Evolutionary conservation across 495 filamentous ascomycete species (phyloP), one percentile per base, ranked within the genome.

Genomic region (Thermochaetoides thermophila): DNA sequence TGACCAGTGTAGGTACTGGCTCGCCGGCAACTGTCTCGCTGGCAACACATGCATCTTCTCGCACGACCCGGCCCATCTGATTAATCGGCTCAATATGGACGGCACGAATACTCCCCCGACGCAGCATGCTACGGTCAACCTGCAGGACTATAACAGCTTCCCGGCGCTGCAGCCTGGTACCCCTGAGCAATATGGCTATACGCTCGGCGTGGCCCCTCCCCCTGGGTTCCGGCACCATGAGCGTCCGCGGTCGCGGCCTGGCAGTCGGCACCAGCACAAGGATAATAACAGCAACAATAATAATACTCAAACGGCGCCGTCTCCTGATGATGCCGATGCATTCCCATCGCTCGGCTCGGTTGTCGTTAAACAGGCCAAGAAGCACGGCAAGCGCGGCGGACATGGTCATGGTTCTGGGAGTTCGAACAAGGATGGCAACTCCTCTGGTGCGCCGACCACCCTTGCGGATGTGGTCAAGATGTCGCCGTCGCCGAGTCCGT

Each of bases 11-110:
- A 92, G 84, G 54, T 95, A 95, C 47, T 99, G 87, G 85, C 69
- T 96, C 24, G 85, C 81, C 65, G 91, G 91, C 7, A 94, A 87
- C 45, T 99, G 91, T 52, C 69, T 99, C 27, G 91, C 91, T 17
- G 89, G 89, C 25, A 76, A 84, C 37, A 84, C 84, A 9, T 99
- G 91, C 56, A 78, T 93, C 37, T 99, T 99, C 64, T 95, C 87
- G 8, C 91, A 99, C 51, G 91, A 99, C 45, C 91, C 91, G 7
- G 74, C 85, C 4, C 68, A 76, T 39, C 66, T 83, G n/a, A 64
- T 82, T 39, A 77, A 72, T 44, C 71, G 67, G 32, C 63, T 85
- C 21, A 70, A 66, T 38, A 51, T 85, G 15, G 67, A 71, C 27
- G 75, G 77, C 25, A 68, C 65, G 29, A 67, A 61, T 36, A 71